Evolutionary conservation across 129 eudicot genomes (phyloP).

Genomic region (Ambrosia trifida): DNA sequence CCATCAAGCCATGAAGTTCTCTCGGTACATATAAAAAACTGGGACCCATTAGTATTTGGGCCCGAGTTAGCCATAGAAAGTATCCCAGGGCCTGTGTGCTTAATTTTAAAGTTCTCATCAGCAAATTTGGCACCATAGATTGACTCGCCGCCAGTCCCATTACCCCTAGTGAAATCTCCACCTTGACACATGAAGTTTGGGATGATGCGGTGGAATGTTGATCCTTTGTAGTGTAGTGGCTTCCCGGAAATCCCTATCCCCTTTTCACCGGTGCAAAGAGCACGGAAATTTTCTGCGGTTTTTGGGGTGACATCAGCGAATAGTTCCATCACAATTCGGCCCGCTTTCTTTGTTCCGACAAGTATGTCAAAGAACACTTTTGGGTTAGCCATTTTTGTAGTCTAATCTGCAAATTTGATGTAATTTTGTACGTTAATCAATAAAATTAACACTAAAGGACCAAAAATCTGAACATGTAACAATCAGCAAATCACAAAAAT

Average conservation of each 20-base stretch:
- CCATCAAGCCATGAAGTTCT: constrained; percentile 86
- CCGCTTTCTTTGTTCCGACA: constrained; percentile 65
- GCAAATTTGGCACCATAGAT: constrained; percentile 79
- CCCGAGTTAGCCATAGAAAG: constrained; percentile 96
- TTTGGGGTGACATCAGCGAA: constrained; percentile 71
- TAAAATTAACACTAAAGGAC: background rate
- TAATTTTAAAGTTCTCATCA: constrained; percentile 79
- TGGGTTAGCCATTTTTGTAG: constrained; percentile 62
- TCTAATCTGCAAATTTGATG: constrained; percentile 12
- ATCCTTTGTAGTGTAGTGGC: constrained; percentile 88
- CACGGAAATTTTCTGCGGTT: constrained; percentile 92
- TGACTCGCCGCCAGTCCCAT: constrained; percentile 92
- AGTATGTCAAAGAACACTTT: constrained; percentile 89
- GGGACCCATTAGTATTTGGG: constrained; percentile 81
- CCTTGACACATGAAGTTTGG: constrained; percentile 95
- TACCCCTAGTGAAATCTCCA: constrained; percentile 88
- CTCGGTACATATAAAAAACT: constrained; percentile 77
- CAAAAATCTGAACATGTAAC: background rate
- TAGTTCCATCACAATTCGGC: constrained; percentile 79
- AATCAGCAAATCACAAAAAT: background rate
- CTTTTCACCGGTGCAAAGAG: constrained; percentile 96
- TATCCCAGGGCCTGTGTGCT: constrained; percentile 67
- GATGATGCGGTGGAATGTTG: constrained; percentile 77
- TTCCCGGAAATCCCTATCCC: constrained; percentile 77
- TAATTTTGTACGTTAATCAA: background rate